These are phyloP conservation scores for Nicotiana otophora DNA, from an alignment of 257 asterid species.

Conservation along the genomic window DNA sequence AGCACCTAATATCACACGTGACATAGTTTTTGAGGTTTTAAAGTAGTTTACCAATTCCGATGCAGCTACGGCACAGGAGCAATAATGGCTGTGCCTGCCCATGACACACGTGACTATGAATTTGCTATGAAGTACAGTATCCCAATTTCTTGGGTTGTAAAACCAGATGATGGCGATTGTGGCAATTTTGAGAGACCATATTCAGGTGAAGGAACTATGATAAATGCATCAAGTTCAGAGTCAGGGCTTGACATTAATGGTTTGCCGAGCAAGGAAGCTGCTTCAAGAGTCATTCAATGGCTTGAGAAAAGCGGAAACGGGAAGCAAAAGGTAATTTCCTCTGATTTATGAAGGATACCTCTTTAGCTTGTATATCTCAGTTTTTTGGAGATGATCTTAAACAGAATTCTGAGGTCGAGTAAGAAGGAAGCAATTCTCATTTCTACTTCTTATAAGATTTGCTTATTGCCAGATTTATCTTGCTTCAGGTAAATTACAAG, in stretches of 20 bases:
- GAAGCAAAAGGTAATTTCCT: conserved; percentile 57
- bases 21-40: conserved; percentile 7
- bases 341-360: not conserved
- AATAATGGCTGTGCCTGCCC: conserved; percentile 99
- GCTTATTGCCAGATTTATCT: conserved; percentile 18
- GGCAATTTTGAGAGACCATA: conserved; percentile 49
- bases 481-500: conserved; percentile 72
- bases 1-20: not conserved
- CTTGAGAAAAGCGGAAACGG: conserved; percentile 77
- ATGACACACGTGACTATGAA: conserved; percentile 93
- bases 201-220: conserved; percentile 74
- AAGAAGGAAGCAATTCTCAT: not conserved
- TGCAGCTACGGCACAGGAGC: conserved; percentile 99
- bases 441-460: not conserved
- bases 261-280: conserved; percentile 68
- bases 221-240: conserved; percentile 67
- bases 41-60: conserved; percentile 17
- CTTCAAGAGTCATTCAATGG: conserved; percentile 71
- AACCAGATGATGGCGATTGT: conserved; percentile 52
- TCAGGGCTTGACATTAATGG: conserved; percentile 83
- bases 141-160: conserved; percentile 71
- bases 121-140: conserved; percentile 78
- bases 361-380: conserved; percentile 1
- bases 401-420: not conserved
- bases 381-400: conserved; percentile 1